Evolutionary conservation across 192 early-diverging fungal species (phyloP).

Genomic region (Chytriomyces hyalinus): DNA sequence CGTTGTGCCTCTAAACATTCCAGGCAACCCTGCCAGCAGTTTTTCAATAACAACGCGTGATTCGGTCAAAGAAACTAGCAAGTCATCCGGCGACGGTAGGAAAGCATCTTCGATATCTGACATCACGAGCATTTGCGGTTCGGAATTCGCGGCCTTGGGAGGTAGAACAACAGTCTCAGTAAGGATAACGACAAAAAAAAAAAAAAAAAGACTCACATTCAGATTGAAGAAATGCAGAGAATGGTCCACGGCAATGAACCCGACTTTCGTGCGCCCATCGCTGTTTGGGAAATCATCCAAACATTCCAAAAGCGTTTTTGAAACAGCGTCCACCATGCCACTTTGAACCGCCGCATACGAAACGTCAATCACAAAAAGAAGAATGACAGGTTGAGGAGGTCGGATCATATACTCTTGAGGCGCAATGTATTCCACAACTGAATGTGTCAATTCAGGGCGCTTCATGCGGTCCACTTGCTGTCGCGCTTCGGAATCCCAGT

Average conservation of each 20-base stretch:
- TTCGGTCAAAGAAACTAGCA: conserved; percentile 88
- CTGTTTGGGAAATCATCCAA: conserved; percentile 85
- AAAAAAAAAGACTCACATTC: conserved; percentile 49
- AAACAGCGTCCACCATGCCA: conserved; percentile 79
- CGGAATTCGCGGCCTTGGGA: conserved; percentile 53
- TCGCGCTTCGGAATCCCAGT: conserved; percentile 74
- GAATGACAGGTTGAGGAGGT: conserved; percentile 94
- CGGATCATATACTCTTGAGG: conserved; percentile 98
- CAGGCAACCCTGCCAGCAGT: conserved; percentile 71
- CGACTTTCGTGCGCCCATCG: conserved; percentile 88
- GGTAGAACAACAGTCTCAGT: conserved; percentile 14
- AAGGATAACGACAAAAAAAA: conserved; percentile 26
- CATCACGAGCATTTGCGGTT: conserved; percentile 95
- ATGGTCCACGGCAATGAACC: conserved; percentile 87
- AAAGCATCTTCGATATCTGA: conserved; percentile 89
- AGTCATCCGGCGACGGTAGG: conserved; percentile 85
- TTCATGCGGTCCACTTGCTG: conserved; percentile 82
- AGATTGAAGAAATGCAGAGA: conserved; percentile 92
- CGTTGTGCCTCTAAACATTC: conserved; percentile 87
- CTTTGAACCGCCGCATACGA: conserved; percentile 87
- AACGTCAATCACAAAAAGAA: conserved; percentile 94
- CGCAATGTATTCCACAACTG: conserved; percentile 92
- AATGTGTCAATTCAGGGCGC: conserved; percentile 86
- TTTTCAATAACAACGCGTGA: conserved; percentile 73
- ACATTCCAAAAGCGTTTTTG: conserved; percentile 78